Evolutionary conservation across 345 rosid species (phyloP), one percentile per base, ranked within the genome.

Genomic region (Clarkia xantiana): DNA sequence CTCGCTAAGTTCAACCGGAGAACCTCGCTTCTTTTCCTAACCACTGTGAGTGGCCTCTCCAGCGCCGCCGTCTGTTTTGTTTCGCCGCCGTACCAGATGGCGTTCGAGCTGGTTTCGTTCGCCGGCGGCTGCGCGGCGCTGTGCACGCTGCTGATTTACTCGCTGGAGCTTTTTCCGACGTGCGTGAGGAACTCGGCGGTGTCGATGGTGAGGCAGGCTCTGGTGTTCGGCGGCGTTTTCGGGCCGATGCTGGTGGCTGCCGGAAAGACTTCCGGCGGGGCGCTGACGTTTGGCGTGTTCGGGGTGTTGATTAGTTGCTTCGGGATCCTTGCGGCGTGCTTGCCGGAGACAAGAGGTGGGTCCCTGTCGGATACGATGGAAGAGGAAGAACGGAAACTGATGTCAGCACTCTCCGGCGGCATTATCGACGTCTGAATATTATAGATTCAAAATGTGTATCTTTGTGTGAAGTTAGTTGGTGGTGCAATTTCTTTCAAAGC

Each of bases 51-150:
- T 1, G 86, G 81, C 0, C 29, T 66, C 15, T 75, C 71, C 10
- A 72, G 79, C 52, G 55, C 75, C 20, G 14, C 71, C 13, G 71
- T 76, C 20, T 68, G 63, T 6, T 62, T 71, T 42, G 22, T 22
- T 17, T 16, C 46, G 51, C 59, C 64, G 0, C 40, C 11, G 18
- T 42, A 66, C 16, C 80, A 74, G 16, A 64, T 86, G n/a, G 76
- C 62, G 17, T 48, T 78, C 45, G 93, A 86, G 57, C 52, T 78
- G 6, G 49, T 71, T 0, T 76, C 96, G 12, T 82, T 82, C 46
- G 78, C 69, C 18, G 17, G 83, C 18, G 81, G 77, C 0, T 76
- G 81, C 54, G 63, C 79, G 0, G 78, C 74, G 2, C 78, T 72
- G 49, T 61, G 48, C 49, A 39, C 74, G 44, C 50, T 49, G 6